Evolutionary conservation across 164 flowering plant genomes (phyloP).

Genomic region (Hamamelis virginiana): DNA sequence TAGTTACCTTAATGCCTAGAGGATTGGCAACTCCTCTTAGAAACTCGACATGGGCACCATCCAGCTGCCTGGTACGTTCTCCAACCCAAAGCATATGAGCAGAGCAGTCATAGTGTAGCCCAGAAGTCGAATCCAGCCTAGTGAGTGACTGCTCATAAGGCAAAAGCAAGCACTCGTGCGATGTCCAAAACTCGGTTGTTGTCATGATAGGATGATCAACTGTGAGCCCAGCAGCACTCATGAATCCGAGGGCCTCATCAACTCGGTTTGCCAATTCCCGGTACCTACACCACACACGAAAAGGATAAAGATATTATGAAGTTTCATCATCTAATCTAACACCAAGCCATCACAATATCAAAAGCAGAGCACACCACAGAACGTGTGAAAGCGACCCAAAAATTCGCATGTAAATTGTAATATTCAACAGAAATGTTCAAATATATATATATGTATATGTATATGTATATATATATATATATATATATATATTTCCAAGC

Average conservation of each 20-base stretch:
- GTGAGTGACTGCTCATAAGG: slow-evolving; percentile 92
- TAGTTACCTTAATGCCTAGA: slow-evolving; percentile 77
- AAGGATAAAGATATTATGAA: not conserved
- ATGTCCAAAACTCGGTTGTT: slow-evolving; percentile 93
- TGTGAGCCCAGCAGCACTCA: slow-evolving; percentile 89
- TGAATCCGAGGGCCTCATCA: slow-evolving; percentile 92
- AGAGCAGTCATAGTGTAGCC: slow-evolving; percentile 87
- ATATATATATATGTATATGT: too few relatives aligned
- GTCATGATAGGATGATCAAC: slow-evolving; percentile 84
- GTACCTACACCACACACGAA: slow-evolving; percentile 45
- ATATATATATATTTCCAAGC: not conserved
- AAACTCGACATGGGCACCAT: slow-evolving; percentile 95
- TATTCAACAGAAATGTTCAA: too few relatives aligned
- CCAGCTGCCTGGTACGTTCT: slow-evolving; percentile 87
- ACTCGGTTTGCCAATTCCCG: slow-evolving; percentile 85
- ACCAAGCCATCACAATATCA: not conserved
- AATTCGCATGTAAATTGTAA: too few relatives aligned
- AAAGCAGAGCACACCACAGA: not conserved
- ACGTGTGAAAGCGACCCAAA: slow-evolving; percentile 4
- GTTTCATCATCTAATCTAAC: not conserved
- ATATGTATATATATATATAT: too few relatives aligned
- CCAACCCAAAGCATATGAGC: slow-evolving; percentile 97
- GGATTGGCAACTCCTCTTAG: slow-evolving; percentile 87
- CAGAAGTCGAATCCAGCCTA: slow-evolving; percentile 85
- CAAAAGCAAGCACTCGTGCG: slow-evolving; percentile 88